Evolutionary conservation across 192 early-diverging fungal genomes (phyloP), one percentile per base, ranked within the genome.

Genomic region (Coemansia sp.): DNA sequence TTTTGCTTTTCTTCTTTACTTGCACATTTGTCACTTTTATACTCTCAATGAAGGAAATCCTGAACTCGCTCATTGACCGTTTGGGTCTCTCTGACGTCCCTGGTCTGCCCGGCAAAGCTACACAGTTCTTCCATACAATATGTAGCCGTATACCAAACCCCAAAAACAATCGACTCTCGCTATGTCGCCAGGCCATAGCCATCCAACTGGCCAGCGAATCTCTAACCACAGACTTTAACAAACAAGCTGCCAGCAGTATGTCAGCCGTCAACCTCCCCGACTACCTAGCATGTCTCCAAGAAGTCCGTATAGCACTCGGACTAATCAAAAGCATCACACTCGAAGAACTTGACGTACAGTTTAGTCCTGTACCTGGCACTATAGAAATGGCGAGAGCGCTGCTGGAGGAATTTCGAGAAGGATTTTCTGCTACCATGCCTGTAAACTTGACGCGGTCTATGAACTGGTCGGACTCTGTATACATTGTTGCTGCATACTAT

Each of bases 141-240:
- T 42, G 55, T 36, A 58, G 58, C 36, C 57, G 54, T 5, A 35
- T 68, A 8, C 32, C 55, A 3, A 33, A 54, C 11, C 42, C 55
- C 26, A 57, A 55, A 18, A 56, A 46, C 49, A 60, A 46, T 18
- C 30, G 46, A 3, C 44, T 66, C 25, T 40, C 50, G 22, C 58
- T 66, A 2, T 60, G 58, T 37, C 53, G 59, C 25, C 61, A 49
- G 33, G 26, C 63, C 17, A 49, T 70, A 5, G 57, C 66, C 11
- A 69, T 77, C 30, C 67, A 70, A 13, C 63, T 77, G 9, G 73
- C 73, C 28, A 70, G 73, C 42, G 73, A 77, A 14, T 29, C 20
- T 19, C 50, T 77, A 1, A 61, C 65, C 0, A 53, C 58, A 7
- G 58, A 60, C 36, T 77, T 77, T 37, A 77, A 70, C 50, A 60